Evolutionary conservation across 1,139 yeast species (phyloP).

Genomic region (Kurtzmaniella quercitrusa): DNA sequence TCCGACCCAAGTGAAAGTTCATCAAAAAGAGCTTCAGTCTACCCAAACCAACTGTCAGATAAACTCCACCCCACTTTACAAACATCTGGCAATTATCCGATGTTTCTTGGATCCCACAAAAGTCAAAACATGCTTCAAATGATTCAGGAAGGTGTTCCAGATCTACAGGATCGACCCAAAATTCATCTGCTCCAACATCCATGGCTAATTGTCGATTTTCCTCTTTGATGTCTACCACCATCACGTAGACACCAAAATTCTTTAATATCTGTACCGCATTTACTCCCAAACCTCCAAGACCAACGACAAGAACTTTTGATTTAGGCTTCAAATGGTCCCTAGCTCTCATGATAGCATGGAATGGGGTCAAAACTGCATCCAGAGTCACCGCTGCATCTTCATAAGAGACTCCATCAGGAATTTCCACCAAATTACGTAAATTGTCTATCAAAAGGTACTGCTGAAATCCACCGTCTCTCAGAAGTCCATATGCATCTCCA

Average conservation of each 20-base stretch:
- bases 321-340: slow-evolving; percentile 28
- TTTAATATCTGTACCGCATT: slow-evolving; percentile 46
- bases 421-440: slow-evolving; percentile 34
- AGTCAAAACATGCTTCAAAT: slow-evolving; percentile 41
- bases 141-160: slow-evolving; percentile 26
- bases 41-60: slow-evolving; percentile 44
- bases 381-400: slow-evolving; percentile 48
- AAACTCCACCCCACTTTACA: slow-evolving; percentile 34
- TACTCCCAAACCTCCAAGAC: slow-evolving; percentile 50
- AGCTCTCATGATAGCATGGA: slow-evolving; percentile 44
- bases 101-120: slow-evolving; percentile 41
- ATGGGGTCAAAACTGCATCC: slow-evolving; percentile 50
- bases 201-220: slow-evolving; percentile 26
- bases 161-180: slow-evolving; percentile 26
- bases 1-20: slow-evolving; percentile 34
- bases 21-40: slow-evolving; percentile 24
- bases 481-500: slow-evolving; percentile 36
- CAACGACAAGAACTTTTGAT: slow-evolving; percentile 39
- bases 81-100: slow-evolving; percentile 29
- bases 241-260: slow-evolving; percentile 36
- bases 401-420: slow-evolving; percentile 43
- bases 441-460: slow-evolving; percentile 38
- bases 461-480: slow-evolving; percentile 49
- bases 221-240: slow-evolving; percentile 36
- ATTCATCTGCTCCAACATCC: slow-evolving; percentile 41